phyloP scores from a whole-genome alignment of 345 rosid species.

The Pelargonium nanum region DNA sequence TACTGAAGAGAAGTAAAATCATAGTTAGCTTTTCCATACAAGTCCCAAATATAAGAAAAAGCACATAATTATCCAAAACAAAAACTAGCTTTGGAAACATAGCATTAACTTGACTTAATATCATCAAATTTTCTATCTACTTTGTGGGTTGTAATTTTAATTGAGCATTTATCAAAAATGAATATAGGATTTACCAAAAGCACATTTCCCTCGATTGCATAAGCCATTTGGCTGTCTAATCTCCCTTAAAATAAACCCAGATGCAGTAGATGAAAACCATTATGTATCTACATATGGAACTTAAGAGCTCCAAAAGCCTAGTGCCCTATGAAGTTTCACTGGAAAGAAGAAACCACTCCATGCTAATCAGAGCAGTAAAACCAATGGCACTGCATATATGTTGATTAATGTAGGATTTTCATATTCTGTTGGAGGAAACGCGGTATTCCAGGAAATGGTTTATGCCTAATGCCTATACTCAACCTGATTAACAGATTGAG shows the following conservation, averaged over 20 bases:
- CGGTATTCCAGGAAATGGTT: not conserved
- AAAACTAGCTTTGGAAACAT: not conserved
- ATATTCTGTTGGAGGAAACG: no score
- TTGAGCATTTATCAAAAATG: no score
- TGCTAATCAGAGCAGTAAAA: not conserved
- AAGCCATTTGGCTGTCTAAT: no score
- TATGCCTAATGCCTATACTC: not conserved
- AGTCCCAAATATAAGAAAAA: not conserved
- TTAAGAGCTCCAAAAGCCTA: no score
- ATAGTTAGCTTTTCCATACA: not conserved
- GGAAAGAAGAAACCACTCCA: not conserved
- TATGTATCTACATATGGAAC: no score
- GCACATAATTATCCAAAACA: not conserved
- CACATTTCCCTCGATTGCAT: no score
- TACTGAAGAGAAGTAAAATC: slow-evolving; percentile 39
- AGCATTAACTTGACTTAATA: not conserved
- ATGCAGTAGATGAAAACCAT: not conserved
- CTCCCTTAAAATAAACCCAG: no score
- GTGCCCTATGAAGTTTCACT: not conserved
- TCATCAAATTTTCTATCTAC: no score
- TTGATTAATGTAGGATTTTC: not conserved
- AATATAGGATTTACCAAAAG: no score
- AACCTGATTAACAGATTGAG: not conserved
- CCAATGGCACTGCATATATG: not conserved
- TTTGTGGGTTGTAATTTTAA: not conserved